Evolutionary conservation across 192 early-diverging fungal genomes (phyloP).

Genomic region (Coemansia sp.): DNA sequence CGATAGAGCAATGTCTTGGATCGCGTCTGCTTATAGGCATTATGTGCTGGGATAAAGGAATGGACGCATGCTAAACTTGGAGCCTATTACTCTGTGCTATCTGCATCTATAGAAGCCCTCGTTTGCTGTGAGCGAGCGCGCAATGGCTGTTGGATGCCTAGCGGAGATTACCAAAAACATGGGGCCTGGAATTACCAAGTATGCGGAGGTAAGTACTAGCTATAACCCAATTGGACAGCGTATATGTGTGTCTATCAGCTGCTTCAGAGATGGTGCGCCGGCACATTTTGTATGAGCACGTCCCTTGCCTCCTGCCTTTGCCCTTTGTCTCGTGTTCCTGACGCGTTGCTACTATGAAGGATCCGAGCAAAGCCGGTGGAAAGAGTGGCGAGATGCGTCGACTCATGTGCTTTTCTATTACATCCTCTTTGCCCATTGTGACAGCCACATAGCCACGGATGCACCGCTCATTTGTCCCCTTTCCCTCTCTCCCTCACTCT

Average conservation of each 20-base stretch:
- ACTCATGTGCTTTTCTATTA: background rate
- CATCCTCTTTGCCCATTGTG: background rate
- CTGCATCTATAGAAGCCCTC: conserved; percentile 58
- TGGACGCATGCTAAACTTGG: background rate
- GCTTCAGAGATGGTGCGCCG: background rate
- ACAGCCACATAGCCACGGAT: conserved; percentile 6
- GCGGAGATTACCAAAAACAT: conserved; percentile 73
- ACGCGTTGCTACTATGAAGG: background rate
- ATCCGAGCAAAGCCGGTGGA: background rate
- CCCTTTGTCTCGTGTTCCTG: background rate
- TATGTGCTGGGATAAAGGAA: background rate
- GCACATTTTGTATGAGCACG: background rate
- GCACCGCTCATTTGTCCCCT: background rate
- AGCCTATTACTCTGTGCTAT: conserved; percentile 1
- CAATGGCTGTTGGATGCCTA: conserved; percentile 87
- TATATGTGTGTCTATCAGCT: background rate
- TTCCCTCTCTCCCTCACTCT: background rate
- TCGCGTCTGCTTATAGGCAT: background rate
- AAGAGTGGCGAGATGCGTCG: background rate
- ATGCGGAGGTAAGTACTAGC: conserved; percentile 47
- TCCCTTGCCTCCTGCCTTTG: background rate
- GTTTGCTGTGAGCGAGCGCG: conserved; percentile 72
- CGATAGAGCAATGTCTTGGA: background rate
- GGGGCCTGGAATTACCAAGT: conserved; percentile 49
- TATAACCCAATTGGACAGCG: background rate